Base-by-base conservation (phyloP, 2,329 filamentous ascomycete species). In the Arthrobotrys conoides region DNA sequence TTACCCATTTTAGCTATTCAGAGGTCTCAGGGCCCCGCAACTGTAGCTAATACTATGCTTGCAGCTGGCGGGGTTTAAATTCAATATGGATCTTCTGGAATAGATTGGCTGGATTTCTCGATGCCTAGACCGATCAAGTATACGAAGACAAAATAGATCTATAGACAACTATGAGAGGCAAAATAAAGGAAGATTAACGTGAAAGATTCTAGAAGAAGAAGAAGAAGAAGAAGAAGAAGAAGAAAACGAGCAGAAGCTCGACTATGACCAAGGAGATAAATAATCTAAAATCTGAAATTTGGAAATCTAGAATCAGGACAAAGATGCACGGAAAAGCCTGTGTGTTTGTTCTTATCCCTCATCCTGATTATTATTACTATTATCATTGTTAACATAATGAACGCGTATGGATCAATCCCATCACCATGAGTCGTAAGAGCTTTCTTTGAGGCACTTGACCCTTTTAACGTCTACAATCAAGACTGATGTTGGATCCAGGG, bases 1-100 rank as follows among this genome's bases (percentile, higher is more conserved):
- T 41, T 36, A 67, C 63, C 30, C 63, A 67, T 67, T 51, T 65
- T 61, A 41, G 38, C n/a, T 46, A 46, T 20, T 6, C 5, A 3
- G n/a, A n/a, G 20, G 53, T 10, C 16, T 1, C 12, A 59, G 16
- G 20, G 20, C 10, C n/a, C 18, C 16, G 20, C 12, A 22, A 51
- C 4, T 5, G 18, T 46, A n/a, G 44, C n/a, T 20, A 10, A 46
- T 46, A 46, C 44, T 20, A n/a, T n/a, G n/a, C n/a, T n/a, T n/a
- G n/a, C n/a, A n/a, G n/a, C n/a, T 44, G 41, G n/a, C 36, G 36
- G 12, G 8, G 36, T 38, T 30, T 30, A 30, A 8, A 30, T 3
- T 30, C 27, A 8, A 30, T 30, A 30, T 30, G 27, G n/a, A n/a
- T n/a, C n/a, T n/a, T n/a, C n/a, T n/a, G n/a, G n/a, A n/a, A n/a